Evolutionary conservation across 1,284 basidiomycete genomes (phyloP).

Genomic region (Melampsora larici-populina): DNA sequence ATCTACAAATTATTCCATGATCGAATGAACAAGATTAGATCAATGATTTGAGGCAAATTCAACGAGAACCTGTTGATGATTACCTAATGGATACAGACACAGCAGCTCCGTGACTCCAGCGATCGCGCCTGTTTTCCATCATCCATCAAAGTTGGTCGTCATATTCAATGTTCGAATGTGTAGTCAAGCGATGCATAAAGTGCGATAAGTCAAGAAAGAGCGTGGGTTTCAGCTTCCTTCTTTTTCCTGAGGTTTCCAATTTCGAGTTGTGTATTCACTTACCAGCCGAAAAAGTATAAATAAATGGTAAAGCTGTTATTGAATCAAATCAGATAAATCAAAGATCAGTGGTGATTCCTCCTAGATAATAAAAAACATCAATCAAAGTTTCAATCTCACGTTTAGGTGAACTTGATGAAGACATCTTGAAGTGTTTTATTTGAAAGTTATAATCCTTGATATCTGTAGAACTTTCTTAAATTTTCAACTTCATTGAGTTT

Average conservation of each 20-base stretch:
- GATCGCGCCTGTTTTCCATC: slow-evolving; percentile 1
- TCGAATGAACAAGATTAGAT: neutral
- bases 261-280: too few species aligned
- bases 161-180: neutral
- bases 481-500: too few species aligned
- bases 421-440: too few species aligned
- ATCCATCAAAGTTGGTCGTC: slow-evolving; percentile 51
- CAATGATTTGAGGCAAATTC: neutral
- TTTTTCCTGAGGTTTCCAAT: neutral
- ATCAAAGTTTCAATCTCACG: too few species aligned
- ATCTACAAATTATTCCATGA: slow-evolving; percentile 54
- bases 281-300: slow-evolving; percentile 81
- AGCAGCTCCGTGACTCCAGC: slow-evolving; percentile 72
- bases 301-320: slow-evolving; percentile 70
- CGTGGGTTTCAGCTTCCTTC: neutral
- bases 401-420: too few species aligned
- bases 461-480: too few species aligned
- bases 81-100: slow-evolving; percentile 86
- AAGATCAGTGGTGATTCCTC: too few species aligned
- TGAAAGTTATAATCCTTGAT: too few species aligned
- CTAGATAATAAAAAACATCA: too few species aligned
- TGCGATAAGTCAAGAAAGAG: neutral
- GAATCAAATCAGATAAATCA: too few species aligned
- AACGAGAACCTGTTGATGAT: slow-evolving; percentile 50
- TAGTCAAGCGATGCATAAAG: neutral